Base-by-base conservation (phyloP, 2,329 filamentous ascomycete genomes). In the Fusarium torreyae region DNA sequence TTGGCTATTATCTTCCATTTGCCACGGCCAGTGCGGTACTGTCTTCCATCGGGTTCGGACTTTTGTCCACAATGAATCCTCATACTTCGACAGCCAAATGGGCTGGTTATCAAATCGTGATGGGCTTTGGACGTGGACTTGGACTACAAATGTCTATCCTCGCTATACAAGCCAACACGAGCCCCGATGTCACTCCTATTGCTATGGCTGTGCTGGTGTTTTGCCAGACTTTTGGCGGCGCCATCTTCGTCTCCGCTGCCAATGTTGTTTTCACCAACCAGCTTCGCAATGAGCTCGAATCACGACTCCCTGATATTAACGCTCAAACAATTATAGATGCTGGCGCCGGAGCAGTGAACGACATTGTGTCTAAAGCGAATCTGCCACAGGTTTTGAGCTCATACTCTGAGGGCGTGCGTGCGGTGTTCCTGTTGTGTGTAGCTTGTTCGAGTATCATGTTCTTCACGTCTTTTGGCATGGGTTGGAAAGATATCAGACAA, bases 1-100 rank as follows among this genome's bases (percentile, higher is more conserved):
- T 76, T 7, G 84, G 84, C 5, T 84, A 84, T 62, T 85, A 85
- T 53, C 77, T 77, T 9, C 84, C 79, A 2, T 82, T 80, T 57
- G 81, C 83, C 73, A 75, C 81, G 6, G 26, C 74, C 24, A 78
- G 79, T 2, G 75, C 76, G 2, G 66, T 77, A 57, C 64, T 78
- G 40, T 74, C 66, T 50, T 67, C 77, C 15, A 65, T 83, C 15
- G 80, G 76, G 5, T 76, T 76, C 14, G 84, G 82, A 0, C 78
- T 86, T 2, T 61, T 85, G 13, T 80, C 81, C 7, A 84, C 81
- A 1, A 75, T 84, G 8, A 64, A 63, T 11, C 75, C 78, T 2
- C 58, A 79, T 39, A 81, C 81, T 6, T 62, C 70, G 3, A 76
- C 78, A 0, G 72, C 69, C 3, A 75, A 76, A 45, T 85, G 83